Conservation (phyloP, 208 protist genomes). For the Wallacemonas sp. region DNA sequence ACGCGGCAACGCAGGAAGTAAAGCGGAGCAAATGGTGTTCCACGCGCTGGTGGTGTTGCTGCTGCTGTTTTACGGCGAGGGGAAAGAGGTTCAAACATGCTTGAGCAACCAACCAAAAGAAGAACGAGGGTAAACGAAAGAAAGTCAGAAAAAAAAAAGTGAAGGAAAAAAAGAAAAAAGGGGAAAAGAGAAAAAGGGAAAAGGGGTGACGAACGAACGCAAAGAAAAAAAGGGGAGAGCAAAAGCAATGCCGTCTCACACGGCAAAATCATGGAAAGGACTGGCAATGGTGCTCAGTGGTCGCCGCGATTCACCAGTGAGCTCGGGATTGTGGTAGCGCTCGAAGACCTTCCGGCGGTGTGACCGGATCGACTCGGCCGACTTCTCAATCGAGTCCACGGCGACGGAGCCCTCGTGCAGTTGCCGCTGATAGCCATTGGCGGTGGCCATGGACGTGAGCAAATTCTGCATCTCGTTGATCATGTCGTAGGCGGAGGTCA, state of each 20-base stretch:
- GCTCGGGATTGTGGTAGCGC: not conserved
- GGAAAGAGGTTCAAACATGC: too few species aligned
- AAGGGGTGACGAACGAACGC: not conserved
- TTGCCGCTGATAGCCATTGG: constrained; percentile 10
- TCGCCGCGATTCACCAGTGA: not conserved
- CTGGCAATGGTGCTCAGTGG: constrained; percentile 12
- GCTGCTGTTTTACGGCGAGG: too few species aligned
- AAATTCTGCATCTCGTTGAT: constrained; percentile 18
- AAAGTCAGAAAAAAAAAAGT: too few species aligned
- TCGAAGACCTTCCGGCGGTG: not conserved
- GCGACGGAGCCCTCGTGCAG: constrained; percentile 14
- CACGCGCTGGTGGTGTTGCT: too few species aligned
- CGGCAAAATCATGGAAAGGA: constrained; percentile 14
- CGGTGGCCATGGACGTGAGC: constrained; percentile 1
- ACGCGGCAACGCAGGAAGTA: too few species aligned
- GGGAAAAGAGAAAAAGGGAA: constrained; percentile 3
- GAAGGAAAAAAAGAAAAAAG: constrained; percentile 23
- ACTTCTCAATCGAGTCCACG: constrained; percentile 5
- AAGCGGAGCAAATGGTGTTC: too few species aligned
- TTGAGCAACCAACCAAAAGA: too few species aligned
- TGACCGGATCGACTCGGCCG: not conserved
- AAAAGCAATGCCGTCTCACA: constrained; percentile 10
- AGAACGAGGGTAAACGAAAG: too few species aligned
- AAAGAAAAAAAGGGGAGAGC: constrained; percentile 23
- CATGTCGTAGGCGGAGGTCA: constrained; percentile 14